Conservation (phyloP, 73 alveolate species). For the Paramecium bursaria region DNA sequence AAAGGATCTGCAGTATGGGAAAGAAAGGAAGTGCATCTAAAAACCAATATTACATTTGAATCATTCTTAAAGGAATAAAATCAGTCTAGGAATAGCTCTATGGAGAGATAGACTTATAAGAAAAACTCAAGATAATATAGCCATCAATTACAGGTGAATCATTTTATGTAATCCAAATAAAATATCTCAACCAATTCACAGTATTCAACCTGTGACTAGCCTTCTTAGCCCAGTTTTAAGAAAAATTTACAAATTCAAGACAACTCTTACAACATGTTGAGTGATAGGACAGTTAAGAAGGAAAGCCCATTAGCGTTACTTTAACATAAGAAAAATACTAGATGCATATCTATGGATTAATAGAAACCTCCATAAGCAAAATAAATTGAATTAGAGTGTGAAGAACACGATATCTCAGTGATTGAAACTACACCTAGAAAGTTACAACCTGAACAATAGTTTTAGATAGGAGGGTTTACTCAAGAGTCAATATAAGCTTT, state of each 20-base stretch:
- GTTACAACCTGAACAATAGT: background rate
- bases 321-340: slow-evolving; percentile 42
- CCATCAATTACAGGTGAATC: slow-evolving; percentile 38
- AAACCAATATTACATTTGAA: slow-evolving; percentile 49
- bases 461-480: slow-evolving; percentile 32
- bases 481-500: slow-evolving; percentile 32
- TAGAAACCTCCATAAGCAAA: background rate
- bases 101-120: slow-evolving; percentile 6
- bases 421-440: background rate
- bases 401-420: slow-evolving; percentile 14
- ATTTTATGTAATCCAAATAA: background rate
- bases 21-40: slow-evolving; percentile 17
- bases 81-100: slow-evolving; percentile 47
- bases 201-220: slow-evolving; percentile 32
- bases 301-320: background rate
- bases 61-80: slow-evolving; percentile 44
- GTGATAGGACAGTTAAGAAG: slow-evolving; percentile 55
- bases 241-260: too few species aligned
- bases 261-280: background rate
- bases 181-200: slow-evolving; percentile 26
- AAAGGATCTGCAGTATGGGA: slow-evolving; percentile 55
- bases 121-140: slow-evolving; percentile 37
- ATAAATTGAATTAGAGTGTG: slow-evolving; percentile 29
- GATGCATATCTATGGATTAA: slow-evolving; percentile 54
- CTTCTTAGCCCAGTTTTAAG: too few species aligned